Evolutionary conservation across 2,329 filamentous ascomycete species (phyloP), one percentile per base, ranked within the genome.

Genomic region (Alternaria arbusti): DNA sequence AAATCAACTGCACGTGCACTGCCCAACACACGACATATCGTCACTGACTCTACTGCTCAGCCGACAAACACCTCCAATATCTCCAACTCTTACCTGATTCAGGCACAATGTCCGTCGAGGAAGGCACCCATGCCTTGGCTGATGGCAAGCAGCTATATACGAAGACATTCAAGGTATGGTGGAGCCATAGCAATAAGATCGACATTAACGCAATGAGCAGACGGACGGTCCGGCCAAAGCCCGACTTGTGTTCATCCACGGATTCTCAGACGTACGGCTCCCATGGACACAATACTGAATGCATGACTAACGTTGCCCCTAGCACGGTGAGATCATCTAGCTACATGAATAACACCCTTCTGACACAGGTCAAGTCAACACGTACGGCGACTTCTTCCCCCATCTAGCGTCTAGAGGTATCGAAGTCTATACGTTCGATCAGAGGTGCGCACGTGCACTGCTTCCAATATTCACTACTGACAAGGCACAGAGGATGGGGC

Each of bases 221-320:
- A 88, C 88, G 28, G 78, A 85, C 28, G 85, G 83, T 13, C 80
- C 85, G 12, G 80, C 86, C 59, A 87, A 86, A 73, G 94, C 94
- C 36, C 91, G 91, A 70, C 79, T 97, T 54, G 85, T 96, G 72
- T 91, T 96, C 80, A 83, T 97, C 67, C 94, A 97, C 82, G 94
- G 94, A 73, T 97, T 94, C 85, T 93, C 89, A 79, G 94, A 74
- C 84, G 84, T 84, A 77, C 66, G 77, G 13, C 26, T 49, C 26
- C 47, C 44, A 32, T 50, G 26, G 20, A 23, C 8, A 23, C 23
- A 46, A 26, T 36, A n/a, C 13, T 8, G 12, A 50, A 20, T 25
- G 44, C 44, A 50, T 36, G 32, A 50, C 54, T 59, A 47, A 63
- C 60, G 28, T 43, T 43, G 25, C 30, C 52, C 20, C 13, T 50